Evolutionary conservation across 192 early-diverging fungal species (phyloP), one percentile per base, ranked within the genome.

Genomic region (Umbelopsis sp.): DNA sequence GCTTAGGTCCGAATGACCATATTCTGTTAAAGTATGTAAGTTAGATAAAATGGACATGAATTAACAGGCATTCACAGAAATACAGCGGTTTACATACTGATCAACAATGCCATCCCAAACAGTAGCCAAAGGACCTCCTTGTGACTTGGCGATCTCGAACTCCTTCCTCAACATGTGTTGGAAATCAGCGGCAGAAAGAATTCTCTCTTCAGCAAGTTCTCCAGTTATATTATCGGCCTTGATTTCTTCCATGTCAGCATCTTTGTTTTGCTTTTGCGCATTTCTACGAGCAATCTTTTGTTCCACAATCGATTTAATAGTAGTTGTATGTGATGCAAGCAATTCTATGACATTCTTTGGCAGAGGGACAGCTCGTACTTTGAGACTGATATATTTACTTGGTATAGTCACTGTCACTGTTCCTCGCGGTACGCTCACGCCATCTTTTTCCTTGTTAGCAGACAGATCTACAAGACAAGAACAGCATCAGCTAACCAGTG

Each of bases 1-100:
- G 87, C 69, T 90, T 90, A 14, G 95, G 93, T 50, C 95, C 95
- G 80, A 95, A 93, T 0, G 92, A 85, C 91, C 93, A 89, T 20
- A 96, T 84, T n/a, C 86, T 87, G 74, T 17, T 11, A n/a, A 9
- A 14, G 2, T 3, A 43, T 20, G 3, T 68, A 12, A 26, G 43
- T 49, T 6, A 31, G 14, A 2, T n/a, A 6, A 17, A 44, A 29
- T 0, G 29, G 11, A 20, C 16, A 65, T 21, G 11, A 17, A 4
- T 17, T 14, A 16, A 21, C 20, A 44, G 34, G 12, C 44, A 32
- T 38, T 38, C 38, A 41, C 38, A 41, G 12, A 6, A 41, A 4
- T 41, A 6, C 12, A 41, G 1, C 2, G 16, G 21, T 21, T 0
- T 49, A 75, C 72, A 51, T 72, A 87, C 86, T 84, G 78, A 21